A percentile compares a stretch with the other conserved stretches of the same genome.
phyloP scores from a whole-genome alignment of 2,329 filamentous ascomycete species.

The Colletotrichum sp. region DNA sequence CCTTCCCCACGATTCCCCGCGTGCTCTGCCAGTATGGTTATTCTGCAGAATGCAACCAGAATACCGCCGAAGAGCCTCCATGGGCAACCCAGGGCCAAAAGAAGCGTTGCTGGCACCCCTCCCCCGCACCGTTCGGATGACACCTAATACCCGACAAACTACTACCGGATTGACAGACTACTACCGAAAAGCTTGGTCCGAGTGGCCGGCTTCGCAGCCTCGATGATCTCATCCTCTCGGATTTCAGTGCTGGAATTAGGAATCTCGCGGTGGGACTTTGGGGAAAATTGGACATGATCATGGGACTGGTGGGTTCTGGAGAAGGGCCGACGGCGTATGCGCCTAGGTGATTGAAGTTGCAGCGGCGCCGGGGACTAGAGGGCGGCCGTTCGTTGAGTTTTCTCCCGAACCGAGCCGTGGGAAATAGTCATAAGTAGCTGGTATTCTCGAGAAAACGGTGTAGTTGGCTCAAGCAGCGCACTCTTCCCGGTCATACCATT shows the following conservation, averaged over 20 bases:
- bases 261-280: not conserved
- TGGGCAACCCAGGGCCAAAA: not conserved
- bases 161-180: not conserved
- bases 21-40: not conserved
- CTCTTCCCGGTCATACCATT: not conserved
- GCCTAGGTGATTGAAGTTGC: not conserved
- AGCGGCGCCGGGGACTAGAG: not conserved
- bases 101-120: not conserved
- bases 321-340: not conserved
- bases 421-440: not conserved
- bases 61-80: constrained; percentile 6
- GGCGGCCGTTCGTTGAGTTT: not conserved
- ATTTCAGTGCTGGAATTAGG: not conserved
- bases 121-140: not conserved
- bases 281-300: not conserved
- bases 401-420: not conserved
- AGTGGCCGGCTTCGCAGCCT: not conserved
- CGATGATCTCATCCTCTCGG: not conserved
- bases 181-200: not conserved
- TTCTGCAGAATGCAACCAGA: not conserved
- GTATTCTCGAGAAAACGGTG: not conserved
- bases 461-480: not conserved
- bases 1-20: constrained; percentile 6
- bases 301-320: not conserved
- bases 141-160: not conserved